Evolutionary conservation across 306 rosid genomes (phyloP).

Genomic region (Begonia peltatifolia): DNA sequence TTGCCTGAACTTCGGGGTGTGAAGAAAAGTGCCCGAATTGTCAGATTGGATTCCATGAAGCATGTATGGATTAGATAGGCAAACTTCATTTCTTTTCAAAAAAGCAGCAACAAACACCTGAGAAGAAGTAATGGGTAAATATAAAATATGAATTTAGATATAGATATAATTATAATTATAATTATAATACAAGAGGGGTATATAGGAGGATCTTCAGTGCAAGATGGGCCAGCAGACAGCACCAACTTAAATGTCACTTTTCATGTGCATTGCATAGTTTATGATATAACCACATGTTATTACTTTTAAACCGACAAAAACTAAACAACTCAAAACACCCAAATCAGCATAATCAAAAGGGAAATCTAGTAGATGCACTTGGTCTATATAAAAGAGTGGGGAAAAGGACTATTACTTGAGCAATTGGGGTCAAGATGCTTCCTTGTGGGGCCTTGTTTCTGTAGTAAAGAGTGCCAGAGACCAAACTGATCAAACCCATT

Average conservation of each 20-base stretch:
- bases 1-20: conserved; percentile 56
- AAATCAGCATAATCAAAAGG: conserved; percentile 2
- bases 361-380: background rate
- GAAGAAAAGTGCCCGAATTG: conserved; percentile 10
- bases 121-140: background rate
- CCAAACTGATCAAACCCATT: conserved; percentile 52
- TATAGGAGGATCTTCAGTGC: no score
- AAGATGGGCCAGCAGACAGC: conserved; percentile 14
- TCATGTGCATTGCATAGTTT: no score
- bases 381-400: background rate
- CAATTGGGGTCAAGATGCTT: conserved; percentile 66
- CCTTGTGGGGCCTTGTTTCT: conserved; percentile 84
- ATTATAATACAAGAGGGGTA: no score
- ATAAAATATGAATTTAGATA: no score
- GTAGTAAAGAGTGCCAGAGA: conserved; percentile 64
- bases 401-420: conserved; percentile 33
- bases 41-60: background rate
- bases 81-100: conserved; percentile 47
- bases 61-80: conserved; percentile 25
- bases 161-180: no score
- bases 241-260: conserved; percentile 6
- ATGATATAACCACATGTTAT: no score
- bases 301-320: background rate
- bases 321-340: conserved; percentile 6
- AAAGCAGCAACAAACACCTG: conserved; percentile 93